Base-by-base conservation (phyloP, 1,284 basidiomycete genomes). In the Ganoderma lingzhi region DNA sequence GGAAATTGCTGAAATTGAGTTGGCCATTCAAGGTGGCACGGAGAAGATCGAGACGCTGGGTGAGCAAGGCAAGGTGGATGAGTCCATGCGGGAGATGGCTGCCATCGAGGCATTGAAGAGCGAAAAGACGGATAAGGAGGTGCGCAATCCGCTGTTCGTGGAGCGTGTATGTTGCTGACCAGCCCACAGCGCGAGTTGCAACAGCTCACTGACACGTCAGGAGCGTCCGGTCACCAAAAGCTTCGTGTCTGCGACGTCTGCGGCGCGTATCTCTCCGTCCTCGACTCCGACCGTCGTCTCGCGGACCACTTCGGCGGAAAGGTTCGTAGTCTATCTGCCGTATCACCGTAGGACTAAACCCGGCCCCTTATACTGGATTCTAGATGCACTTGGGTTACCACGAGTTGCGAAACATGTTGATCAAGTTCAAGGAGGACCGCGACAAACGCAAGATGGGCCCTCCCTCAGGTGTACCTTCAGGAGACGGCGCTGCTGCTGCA, bases 301-400 rank as follows among this genome's bases (percentile, higher is more conserved):
- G 98, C 98, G 63, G 98, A 99, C 84, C 98, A 99, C 82, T 99
- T 99, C 84, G 98, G 98, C 83, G 98, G 98, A 76, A 99, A 99
- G 86, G 96, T 96, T 76, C 79, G 90, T 76, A 19, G 14, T 56
- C 53, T 41, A 59, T 70, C 3, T 2, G 6, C 32, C 19, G 23
- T 23, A 23, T 23, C 23, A 23, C 23, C 23, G 23, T 23, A 23
- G 23, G 23, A 23, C 23, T 23, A 23, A 23, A 23, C 23, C 23
- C 23, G 23, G 23, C 32, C 70, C 62, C 53, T 10, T 35, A 8
- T 35, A 3, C 35, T n/a, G 41, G 17, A 41, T 32, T 53, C 19
- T 78, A 97, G 96, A 98, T 99, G 96, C 98, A 99, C 85, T 83
- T 99, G 77, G 98, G 98, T 12, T 99, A 99, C 83, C 95, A 98